These are phyloP conservation scores for Scheffersomyces titani DNA, from an alignment of 1,139 yeast species.

Conservation along the genomic window DNA sequence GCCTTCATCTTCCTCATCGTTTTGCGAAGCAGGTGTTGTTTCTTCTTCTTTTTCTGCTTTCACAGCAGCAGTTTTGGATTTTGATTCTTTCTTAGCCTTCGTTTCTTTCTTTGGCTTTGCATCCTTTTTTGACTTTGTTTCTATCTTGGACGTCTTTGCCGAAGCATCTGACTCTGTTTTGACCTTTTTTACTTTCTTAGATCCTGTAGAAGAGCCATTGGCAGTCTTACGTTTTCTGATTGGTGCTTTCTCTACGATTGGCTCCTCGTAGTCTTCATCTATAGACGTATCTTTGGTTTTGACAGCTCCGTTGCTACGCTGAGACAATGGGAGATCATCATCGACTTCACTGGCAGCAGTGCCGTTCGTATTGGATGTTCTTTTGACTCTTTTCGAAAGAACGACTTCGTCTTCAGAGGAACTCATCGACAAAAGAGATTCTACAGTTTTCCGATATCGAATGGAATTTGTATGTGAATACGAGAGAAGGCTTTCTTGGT, in stretches of 20 bases:
- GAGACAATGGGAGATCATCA: conserved; percentile 1
- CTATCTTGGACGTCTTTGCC: neutral
- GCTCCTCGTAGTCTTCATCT: conserved; percentile 1
- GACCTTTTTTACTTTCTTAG: conserved; percentile 2
- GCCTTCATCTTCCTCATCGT: conserved; percentile 53
- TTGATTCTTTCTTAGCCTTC: conserved; percentile 2
- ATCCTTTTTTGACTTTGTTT: neutral
- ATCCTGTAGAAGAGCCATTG: conserved; percentile 2
- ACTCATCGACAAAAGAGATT: neutral
- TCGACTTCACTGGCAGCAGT: neutral
- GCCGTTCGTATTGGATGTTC: conserved; percentile 1
- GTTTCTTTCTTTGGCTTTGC: conserved; percentile 2
- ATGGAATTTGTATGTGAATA: neutral
- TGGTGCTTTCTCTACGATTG: conserved; percentile 2
- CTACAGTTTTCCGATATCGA: neutral
- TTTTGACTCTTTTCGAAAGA: conserved; percentile 6
- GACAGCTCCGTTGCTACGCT: neutral
- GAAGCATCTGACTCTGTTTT: conserved; percentile 1
- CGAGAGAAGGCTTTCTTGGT: neutral
- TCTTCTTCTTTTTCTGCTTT: conserved; percentile 12
- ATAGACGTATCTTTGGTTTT: conserved; percentile 3
- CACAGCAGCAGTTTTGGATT: conserved; percentile 5
- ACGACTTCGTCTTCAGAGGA: conserved; percentile 6
- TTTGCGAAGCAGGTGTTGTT: neutral
- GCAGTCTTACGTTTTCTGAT: conserved; percentile 4